Conservation (phyloP, 1,284 basidiomycete genomes). For the Tilletiaria anomala region DNA sequence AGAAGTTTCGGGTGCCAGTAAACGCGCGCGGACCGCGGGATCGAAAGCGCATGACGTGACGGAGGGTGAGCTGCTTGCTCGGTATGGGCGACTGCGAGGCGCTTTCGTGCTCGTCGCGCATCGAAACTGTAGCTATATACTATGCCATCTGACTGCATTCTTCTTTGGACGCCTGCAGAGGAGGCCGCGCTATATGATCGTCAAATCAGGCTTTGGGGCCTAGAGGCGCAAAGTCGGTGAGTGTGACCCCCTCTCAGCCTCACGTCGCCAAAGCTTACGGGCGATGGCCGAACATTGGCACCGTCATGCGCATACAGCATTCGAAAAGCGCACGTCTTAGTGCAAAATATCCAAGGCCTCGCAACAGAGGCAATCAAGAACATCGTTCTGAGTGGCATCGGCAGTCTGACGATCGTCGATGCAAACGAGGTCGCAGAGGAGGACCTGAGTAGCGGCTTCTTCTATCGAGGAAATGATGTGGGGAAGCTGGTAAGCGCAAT, state of each 20-base stretch:
- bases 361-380: conserved; percentile 97
- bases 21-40: too few relatives aligned
- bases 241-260: conserved; percentile 11
- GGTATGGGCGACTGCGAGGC: too few relatives aligned
- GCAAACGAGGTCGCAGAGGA: conserved; percentile 35
- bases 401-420: conserved; percentile 48
- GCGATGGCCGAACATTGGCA: conserved; percentile 5
- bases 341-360: conserved; percentile 64
- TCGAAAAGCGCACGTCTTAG: conserved; percentile 62
- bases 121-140: too few relatives aligned
- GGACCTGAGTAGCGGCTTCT: conserved; percentile 81
- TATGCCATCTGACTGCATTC: too few relatives aligned
- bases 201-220: conserved; percentile 92
- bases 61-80: too few relatives aligned
- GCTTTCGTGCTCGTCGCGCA: too few relatives aligned
- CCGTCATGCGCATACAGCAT: conserved; percentile 4
- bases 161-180: conserved; percentile 49
- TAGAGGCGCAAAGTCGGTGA: conserved; percentile 88
- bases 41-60: too few relatives aligned
- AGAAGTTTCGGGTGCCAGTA: too few relatives aligned
- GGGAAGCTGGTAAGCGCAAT: conserved; percentile 43
- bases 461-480: conserved; percentile 82
- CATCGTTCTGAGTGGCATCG: conserved; percentile 50
- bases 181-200: conserved; percentile 84
- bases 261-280: not conserved